These are phyloP conservation scores for Raphidocelis subcapitata DNA, from an alignment of 139 green algal species.

Conservation along the genomic window DNA sequence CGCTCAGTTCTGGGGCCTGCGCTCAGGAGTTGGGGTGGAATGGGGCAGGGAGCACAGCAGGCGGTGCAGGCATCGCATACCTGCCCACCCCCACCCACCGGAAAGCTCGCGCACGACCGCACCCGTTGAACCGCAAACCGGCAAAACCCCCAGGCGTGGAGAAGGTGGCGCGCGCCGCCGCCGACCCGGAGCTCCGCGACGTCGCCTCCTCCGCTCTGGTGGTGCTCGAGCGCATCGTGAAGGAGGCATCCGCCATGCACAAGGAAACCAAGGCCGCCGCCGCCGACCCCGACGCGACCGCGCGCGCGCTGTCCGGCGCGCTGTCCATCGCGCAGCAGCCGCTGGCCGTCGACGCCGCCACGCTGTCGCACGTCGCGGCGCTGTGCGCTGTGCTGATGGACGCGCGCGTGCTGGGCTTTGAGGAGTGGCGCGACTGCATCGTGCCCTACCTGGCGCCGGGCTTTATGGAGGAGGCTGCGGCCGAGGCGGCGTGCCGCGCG, in stretches of 20 bases:
- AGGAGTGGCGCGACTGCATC: slow-evolving; percentile 38
- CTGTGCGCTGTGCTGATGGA: slow-evolving; percentile 32
- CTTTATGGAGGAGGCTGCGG: slow-evolving; percentile 35
- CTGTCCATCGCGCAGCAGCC: no score
- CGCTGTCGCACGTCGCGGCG: slow-evolving; percentile 30
- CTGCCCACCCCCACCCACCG: no score
- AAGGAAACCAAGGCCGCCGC: slow-evolving; percentile 29
- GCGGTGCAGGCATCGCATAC: no score
- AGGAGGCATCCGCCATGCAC: slow-evolving; percentile 44
- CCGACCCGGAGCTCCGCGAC: slow-evolving; percentile 76
- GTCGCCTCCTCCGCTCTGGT: slow-evolving; percentile 53
- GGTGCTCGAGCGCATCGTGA: slow-evolving; percentile 32
- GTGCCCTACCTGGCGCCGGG: slow-evolving; percentile 60
- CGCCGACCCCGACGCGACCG: slow-evolving; percentile 4
- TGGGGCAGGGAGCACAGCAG: no score
- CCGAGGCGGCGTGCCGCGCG: slow-evolving; percentile 23
- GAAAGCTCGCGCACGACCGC: no score
- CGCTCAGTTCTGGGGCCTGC: no score
- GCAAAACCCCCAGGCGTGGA: no score
- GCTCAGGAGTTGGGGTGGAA: no score
- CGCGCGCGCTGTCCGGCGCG: no score
- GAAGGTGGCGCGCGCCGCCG: slow-evolving; percentile 35
- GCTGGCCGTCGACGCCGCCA: slow-evolving; percentile 21
- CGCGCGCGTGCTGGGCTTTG: slow-evolving; percentile 28
- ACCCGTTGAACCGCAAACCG: no score